Base-by-base conservation (phyloP, 139 green algal genomes). In the Coelastrella sp. region DNA sequence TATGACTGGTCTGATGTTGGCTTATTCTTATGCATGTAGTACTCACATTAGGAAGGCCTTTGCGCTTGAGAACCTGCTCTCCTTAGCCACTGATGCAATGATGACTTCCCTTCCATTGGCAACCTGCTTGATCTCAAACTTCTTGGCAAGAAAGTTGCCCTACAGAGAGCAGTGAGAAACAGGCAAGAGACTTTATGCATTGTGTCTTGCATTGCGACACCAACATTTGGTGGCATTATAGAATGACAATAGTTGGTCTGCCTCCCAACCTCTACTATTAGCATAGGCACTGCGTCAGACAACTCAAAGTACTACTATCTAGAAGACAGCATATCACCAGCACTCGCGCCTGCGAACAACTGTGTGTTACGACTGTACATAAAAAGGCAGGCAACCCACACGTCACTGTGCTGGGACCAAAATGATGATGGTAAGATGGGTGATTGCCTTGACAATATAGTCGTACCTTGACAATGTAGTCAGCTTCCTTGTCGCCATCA, bases 61-160 rank as follows among this genome's bases (percentile, higher is more conserved):
- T 7, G n/a, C 16, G 22, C 77, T 84, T 22, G 77, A 17, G 16
- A 84, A 84, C 13, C 14, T 68, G 77, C 54, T 22, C 77, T 84
- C 77, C 77, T 84, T 84, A 16, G 59, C 7, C 6, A 84, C n/a
- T 32, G 20, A 10, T 20, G 77, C 77, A n/a, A 84, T 57, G 60
- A 57, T 22, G 14, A 61, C 20, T 54, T 61, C 54, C 16, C 86
- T 74, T 66, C 74, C 86, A 78, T 56, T 10, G 8, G 64, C 73
- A 97, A 85, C 10, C 57, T 23, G 5, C 93, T 11, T 95, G 71
- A 80, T 80, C 19, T 80, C 74, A 80, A 85, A 85, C 58, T 85
- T 71, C 80, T 85, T 85, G 47, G 58, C 59, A 20, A 20, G 60
- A 57, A 85, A 85, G 54, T 85, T 71, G 14, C 80, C 80, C 59